These are phyloP conservation scores for Scheffersomyces coipomensis DNA, from an alignment of 805 yeast genomes.

Conservation along the genomic window DNA sequence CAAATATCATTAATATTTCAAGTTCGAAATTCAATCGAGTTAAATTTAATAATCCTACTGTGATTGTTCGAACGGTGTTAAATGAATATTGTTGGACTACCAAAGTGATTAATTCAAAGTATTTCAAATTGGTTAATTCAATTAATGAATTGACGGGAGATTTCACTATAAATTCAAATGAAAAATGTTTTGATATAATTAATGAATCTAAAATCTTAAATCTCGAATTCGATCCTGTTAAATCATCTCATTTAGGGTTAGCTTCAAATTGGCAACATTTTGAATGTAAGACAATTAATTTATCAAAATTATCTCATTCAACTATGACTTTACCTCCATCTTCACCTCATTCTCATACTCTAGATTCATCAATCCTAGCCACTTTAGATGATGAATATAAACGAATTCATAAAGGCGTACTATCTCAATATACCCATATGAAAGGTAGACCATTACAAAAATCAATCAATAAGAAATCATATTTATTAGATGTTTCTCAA, in stretches of 20 bases:
- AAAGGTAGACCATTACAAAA: background rate
- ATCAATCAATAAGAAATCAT: background rate
- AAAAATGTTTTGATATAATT: conserved; percentile 24
- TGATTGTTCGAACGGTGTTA: conserved; percentile 31
- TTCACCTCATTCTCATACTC: background rate
- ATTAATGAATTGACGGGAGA: conserved; percentile 51
- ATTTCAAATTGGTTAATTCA: conserved; percentile 50
- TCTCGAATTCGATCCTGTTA: conserved; percentile 35
- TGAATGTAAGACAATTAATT: conserved; percentile 20
- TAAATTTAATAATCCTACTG: conserved; percentile 21
- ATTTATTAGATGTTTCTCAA: background rate
- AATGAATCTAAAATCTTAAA: conserved; percentile 43
- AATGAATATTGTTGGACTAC: conserved; percentile 58
- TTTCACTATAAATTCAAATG: conserved; percentile 28
- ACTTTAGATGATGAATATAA: conserved; percentile 33
- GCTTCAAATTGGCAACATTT: conserved; percentile 35
- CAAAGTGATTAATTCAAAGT: conserved; percentile 32
- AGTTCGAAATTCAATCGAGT: conserved; percentile 17
- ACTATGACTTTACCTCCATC: background rate
- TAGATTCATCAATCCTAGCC: conserved; percentile 17
- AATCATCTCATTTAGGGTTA: conserved; percentile 35
- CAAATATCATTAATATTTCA: background rate
- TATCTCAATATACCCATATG: background rate
- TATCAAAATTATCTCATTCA: background rate
- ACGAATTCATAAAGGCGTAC: conserved; percentile 25